Evolutionary conservation across 2,329 filamentous ascomycete genomes (phyloP).

Genomic region (Orbilia javanica): DNA sequence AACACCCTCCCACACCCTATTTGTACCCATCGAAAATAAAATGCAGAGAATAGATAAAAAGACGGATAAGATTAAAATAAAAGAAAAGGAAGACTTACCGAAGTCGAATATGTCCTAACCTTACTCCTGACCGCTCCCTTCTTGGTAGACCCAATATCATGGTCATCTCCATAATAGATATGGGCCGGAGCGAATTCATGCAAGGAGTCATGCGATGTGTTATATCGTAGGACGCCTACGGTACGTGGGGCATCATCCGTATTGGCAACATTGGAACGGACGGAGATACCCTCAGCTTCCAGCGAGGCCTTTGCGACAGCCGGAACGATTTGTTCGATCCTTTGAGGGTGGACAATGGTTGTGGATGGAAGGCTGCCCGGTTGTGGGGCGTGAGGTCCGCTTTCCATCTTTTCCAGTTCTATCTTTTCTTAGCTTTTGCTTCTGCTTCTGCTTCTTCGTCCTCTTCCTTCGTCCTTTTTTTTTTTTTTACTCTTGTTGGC

Average conservation of each 20-base stretch:
- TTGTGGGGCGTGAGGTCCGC: constrained; percentile 51
- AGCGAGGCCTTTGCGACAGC: constrained; percentile 47
- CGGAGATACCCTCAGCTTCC: constrained; percentile 45
- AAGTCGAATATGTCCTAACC: constrained; percentile 56
- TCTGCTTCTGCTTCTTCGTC: too few relatives aligned
- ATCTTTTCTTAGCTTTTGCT: not conserved
- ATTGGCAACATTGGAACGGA: constrained; percentile 33
- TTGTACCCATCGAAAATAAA: not conserved
- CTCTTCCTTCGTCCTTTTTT: too few relatives aligned
- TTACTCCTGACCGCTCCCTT: constrained; percentile 52
- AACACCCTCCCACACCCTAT: not conserved
- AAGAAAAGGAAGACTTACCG: constrained; percentile 30
- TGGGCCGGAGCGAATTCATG: constrained; percentile 55
- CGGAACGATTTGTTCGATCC: constrained; percentile 50
- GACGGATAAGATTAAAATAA: not conserved
- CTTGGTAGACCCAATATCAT: constrained; percentile 50
- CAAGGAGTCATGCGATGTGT: constrained; percentile 56
- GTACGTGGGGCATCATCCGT: constrained; percentile 32
- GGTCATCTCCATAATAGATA: constrained; percentile 55
- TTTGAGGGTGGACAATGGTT: constrained; percentile 39
- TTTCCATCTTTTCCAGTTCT: constrained; percentile 50
- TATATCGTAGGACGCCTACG: constrained; percentile 56
- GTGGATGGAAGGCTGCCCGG: constrained; percentile 52
- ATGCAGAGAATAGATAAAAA: not conserved
- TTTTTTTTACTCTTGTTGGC: not conserved